Percentiles rank a stretch among this genome's conserved stretches.
These are phyloP conservation scores for Anisodus tanguticus DNA, from an alignment of 257 asterid species.

Conservation along the genomic window DNA sequence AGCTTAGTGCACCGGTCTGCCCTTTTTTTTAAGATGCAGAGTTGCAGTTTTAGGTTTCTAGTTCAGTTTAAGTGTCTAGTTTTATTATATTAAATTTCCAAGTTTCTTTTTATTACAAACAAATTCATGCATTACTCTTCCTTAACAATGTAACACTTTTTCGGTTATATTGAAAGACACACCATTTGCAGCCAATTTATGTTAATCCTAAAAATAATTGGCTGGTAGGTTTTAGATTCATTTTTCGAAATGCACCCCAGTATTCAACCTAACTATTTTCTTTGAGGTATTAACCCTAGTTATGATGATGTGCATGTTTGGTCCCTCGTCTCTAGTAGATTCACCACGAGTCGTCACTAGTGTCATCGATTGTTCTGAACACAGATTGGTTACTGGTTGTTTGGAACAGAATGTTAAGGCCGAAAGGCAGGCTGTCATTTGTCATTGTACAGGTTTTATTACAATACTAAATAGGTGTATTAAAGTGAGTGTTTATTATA, in stretches of 20 bases:
- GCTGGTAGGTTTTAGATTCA: constrained; percentile 17
- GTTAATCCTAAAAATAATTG: background rate
- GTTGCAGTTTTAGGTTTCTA: constrained; percentile 21
- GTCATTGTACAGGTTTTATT: constrained; percentile 1
- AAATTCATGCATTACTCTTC: background rate
- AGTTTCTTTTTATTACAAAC: background rate
- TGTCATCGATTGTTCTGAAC: background rate
- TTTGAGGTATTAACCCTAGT: background rate
- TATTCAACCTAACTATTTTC: background rate
- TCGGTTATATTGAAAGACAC: background rate
- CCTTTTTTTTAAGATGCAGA: background rate
- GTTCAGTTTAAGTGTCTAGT: background rate
- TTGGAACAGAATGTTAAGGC: background rate
- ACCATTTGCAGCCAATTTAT: background rate
- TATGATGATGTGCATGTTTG: background rate
- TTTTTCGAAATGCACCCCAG: background rate
- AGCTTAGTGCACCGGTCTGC: no score
- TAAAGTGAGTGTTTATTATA: constrained; percentile 5
- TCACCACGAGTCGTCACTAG: background rate
- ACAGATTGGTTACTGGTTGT: background rate
- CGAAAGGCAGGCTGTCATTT: background rate
- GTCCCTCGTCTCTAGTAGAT: constrained; percentile 7
- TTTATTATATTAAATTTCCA: background rate
- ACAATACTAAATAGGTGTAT: background rate
- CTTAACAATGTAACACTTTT: constrained; percentile 1